phyloP scores from a whole-genome alignment of 1,139 yeast species.

The Kluyveromyces sp. region DNA sequence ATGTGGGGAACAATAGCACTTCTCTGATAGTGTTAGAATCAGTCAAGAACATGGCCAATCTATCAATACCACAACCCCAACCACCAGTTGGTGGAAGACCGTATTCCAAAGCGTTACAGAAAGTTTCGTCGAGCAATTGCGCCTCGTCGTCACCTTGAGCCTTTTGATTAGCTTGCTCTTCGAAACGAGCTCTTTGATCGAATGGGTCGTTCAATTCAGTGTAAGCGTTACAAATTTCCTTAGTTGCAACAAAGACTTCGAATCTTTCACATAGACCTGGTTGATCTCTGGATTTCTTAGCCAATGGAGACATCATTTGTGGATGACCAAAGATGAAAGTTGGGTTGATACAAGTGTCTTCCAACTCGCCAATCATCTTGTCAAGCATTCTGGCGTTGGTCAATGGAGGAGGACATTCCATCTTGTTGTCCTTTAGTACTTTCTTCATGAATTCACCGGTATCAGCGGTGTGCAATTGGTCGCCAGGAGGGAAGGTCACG shows the following conservation, averaged over 20 bases:
- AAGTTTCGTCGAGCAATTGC: constrained; percentile 89
- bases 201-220: constrained; percentile 98
- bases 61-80: constrained; percentile 99
- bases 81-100: constrained; percentile 99
- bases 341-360: constrained; percentile 91
- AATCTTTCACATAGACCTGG: constrained; percentile 98
- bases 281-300: constrained; percentile 85
- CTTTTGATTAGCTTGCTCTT: constrained; percentile 98
- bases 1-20: constrained; percentile 95
- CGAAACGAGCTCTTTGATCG: constrained; percentile 94
- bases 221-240: constrained; percentile 97
- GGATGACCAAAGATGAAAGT: constrained; percentile 98
- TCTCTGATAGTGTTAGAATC: constrained; percentile 96
- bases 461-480: constrained; percentile 87
- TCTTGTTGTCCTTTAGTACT: constrained; percentile 67
- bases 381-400: constrained; percentile 99
- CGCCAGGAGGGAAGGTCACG: constrained; percentile 93
- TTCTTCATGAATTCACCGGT: constrained; percentile 86
- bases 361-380: constrained; percentile 92
- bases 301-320: constrained; percentile 99
- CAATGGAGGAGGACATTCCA: constrained; percentile 93
- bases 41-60: constrained; percentile 96
- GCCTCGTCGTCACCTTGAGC: constrained; percentile 99
- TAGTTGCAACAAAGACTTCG: constrained; percentile 97
- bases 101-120: constrained; percentile 95